Base-by-base conservation (phyloP, 257 asterid genomes). In the Gynochthodes officinalis region DNA sequence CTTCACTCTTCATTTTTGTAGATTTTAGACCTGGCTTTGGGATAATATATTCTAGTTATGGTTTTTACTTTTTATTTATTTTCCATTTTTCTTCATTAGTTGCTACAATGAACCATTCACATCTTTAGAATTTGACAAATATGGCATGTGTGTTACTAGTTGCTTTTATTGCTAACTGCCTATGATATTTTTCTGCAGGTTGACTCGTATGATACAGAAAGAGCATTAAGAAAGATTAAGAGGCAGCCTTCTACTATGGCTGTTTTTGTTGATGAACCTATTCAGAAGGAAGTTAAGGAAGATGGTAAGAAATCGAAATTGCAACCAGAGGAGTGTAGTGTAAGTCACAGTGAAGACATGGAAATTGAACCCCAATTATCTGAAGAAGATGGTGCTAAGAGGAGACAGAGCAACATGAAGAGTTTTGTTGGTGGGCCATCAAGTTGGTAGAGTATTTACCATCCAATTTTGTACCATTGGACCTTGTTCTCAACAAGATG, bases 141-240 rank as follows among this genome's bases (percentile, higher is more conserved):
- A 23, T 64, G 70, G 12, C 39, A 50, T 67, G 28, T 48, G 25
- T 57, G 5, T 15, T 57, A 64, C 13, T 7, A 9, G 52, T 30
- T 21, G 8, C 11, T 57, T 37, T 52, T 30, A 15, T 37, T 40
- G 49, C 54, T 15, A 59, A 40, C 39, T 28, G 33, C 23, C 53
- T 25, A 30, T 63, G 44, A 67, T 28, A 48, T 42, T 37, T 63
- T 54, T 73, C 60, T 83, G 79, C 87, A 90, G 99, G 98, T 92
- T 73, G 96, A 89, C 66, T 72, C 74, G 59, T 87, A 89, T 76
- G 83, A 81, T 76, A 84, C 89, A 35, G 84, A 74, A 82, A 92
- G 96, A 82, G 90, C 88, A 59, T 82, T 87, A 80, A 88, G 77
- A 66, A 95, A 92, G 90, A 84, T 92, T 72, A 95, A 89, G 77